Base-by-base conservation (phyloP, 2,329 filamentous ascomycete genomes). In the Sporothrix schenckii region DNA sequence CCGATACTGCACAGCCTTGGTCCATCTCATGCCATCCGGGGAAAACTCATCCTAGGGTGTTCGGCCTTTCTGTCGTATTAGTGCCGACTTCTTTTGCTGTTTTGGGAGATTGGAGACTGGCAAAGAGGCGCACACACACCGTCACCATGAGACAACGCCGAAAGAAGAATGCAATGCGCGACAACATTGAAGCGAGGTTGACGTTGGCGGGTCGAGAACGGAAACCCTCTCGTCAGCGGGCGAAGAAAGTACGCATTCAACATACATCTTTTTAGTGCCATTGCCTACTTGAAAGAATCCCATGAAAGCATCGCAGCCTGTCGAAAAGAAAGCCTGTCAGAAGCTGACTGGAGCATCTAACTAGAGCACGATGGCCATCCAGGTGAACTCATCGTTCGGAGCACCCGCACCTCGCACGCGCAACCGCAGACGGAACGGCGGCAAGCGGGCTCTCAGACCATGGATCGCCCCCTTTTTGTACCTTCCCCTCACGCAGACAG, bases 161-260 rank as follows among this genome's bases (percentile, higher is more conserved):
- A 65, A 65, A 50, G 21, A 39, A 53, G 63, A 39, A 41, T 66
- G 27, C 47, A 66, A 66, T 66, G 63, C 63, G 63, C 47, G 30
- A 39, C 27, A 47, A 44, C 21, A 65, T 4, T 3, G 27, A 30
- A 30, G 27, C 27, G 27, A 30, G 27, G 27, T 30, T 30, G 27
- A 30, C 27, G 4, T 30, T 30, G 27, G 27, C 3, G 27, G 27
- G 27, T 30, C 27, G 27, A 30, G 27, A 30, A 30, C 27, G 27
- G 4, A 30, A 30, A 3, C 27, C 27, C 27, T 4, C 3, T 30
- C 27, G 27, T 30, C 27, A 5, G 27, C 27, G 27, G 27, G 27
- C 27, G 41, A 44, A 2, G 41, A 14, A 14, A 44, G 7, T 9
- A 44, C 41, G 30, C 7, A 39, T 39, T 19, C 53, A 34, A 47